Evolutionary conservation across 2,329 filamentous ascomycete genomes (phyloP).

Genomic region (Fusarium equiseti): DNA sequence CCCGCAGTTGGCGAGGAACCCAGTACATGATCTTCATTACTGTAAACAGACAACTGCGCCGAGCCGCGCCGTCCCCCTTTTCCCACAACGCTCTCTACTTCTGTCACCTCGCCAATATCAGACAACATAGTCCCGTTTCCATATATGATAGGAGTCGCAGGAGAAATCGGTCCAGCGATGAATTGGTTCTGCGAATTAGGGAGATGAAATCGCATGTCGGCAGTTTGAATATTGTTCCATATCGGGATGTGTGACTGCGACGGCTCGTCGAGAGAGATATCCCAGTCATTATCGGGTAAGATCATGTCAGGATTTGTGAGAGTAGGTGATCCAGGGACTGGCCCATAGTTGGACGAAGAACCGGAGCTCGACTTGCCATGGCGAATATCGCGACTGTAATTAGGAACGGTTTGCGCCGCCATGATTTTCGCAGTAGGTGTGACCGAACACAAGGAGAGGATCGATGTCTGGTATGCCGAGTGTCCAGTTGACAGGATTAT

Average conservation of each 20-base stretch:
- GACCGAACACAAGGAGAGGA: conserved; percentile 2
- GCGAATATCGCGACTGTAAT: conserved; percentile 47
- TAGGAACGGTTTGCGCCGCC: conserved; percentile 48
- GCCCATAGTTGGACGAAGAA: conserved; percentile 55
- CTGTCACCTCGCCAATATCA: conserved; percentile 71
- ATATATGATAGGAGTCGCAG: conserved; percentile 74
- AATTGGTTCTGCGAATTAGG: conserved; percentile 55
- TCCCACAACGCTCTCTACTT: conserved; percentile 64
- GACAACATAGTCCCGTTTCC: conserved; percentile 77
- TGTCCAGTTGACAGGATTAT: conserved; percentile 7
- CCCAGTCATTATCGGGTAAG: conserved; percentile 77
- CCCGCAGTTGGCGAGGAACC: conserved; percentile 62
- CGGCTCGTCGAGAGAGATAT: conserved; percentile 65
- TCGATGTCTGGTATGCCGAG: neutral
- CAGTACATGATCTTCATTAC: conserved; percentile 53
- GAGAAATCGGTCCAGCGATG: conserved; percentile 60
- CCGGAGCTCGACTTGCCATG: conserved; percentile 46
- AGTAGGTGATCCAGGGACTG: conserved; percentile 80
- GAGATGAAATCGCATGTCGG: conserved; percentile 57
- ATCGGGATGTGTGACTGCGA: conserved; percentile 64
- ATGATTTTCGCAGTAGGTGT: conserved; percentile 38
- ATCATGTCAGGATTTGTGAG: conserved; percentile 97
- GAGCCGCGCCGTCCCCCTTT: conserved; percentile 55
- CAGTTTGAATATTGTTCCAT: conserved; percentile 63
- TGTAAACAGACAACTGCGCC: conserved; percentile 51